Base-by-base conservation (phyloP, 768 basidiomycete genomes). In the Suillus hirtellus region DNA sequence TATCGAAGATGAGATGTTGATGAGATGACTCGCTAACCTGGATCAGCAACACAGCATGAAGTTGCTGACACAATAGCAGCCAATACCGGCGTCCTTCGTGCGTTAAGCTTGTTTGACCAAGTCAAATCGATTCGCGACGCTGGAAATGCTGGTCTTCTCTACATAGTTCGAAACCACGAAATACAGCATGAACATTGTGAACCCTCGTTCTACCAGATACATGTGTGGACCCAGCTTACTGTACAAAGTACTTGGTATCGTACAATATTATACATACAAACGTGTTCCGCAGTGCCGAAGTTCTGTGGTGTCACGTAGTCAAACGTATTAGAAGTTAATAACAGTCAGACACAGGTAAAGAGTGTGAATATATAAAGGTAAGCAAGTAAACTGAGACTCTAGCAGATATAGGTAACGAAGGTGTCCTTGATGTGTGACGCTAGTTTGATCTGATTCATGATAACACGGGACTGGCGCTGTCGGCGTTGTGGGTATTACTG, bases 401-500 rank as follows among this genome's bases (percentile, higher is more conserved):
- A 49, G 47, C 15, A 40, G 15, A 24, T 40, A 10, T 43, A 8
- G 11, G 7, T 42, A 42, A 31, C 40, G 5, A 58, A 42, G 17
- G 19, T 58, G 56, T 58, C 56, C 56, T 19, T 34, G 42, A 58
- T 27, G 17, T 42, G 10, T 3, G 19, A 43, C 14, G 27, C 44
- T 35, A 35, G 31, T 34, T 31, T 60, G 37, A n/a, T 11, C 40
- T 10, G 54, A 21, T 37, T 64, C 64, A 71, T 27, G 31, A 49
- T 21, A 9, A 11, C 12, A 63, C 27, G n/a, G 63, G 65, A 43
- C 35, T 62, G 46, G 24, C 24, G 46, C 64, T 71, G 12, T 64
- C 61, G 4, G 60, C 31, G 9, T 38, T 65, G 43, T 43, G 63
- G 14, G 38, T 6, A 11, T 71, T 60, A 27, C 19, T 50, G 35